phyloP scores from a whole-genome alignment of 2,329 filamentous ascomycete genomes.

The Magnaporthiopsis incrustans region DNA sequence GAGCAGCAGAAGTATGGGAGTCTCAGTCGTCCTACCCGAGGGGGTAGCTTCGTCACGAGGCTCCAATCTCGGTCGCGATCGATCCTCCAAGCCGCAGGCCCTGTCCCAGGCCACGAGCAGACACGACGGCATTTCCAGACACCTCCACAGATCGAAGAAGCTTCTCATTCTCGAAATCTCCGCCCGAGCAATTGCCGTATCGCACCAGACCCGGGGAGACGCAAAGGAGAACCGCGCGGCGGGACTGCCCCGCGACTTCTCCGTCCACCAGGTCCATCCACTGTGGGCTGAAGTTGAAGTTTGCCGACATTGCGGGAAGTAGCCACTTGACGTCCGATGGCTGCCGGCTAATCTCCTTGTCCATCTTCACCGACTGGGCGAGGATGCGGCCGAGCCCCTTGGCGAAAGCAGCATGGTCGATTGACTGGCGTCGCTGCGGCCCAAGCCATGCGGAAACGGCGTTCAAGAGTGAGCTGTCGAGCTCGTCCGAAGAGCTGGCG shows the following conservation, averaged over 20 bases:
- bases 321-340: neutral
- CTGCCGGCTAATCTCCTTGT: conserved; percentile 1
- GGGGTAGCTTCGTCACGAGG: neutral
- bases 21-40: too few relatives aligned
- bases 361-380: neutral
- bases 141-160: neutral
- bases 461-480: too few relatives aligned
- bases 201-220: neutral
- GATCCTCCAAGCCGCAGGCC: neutral
- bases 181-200: neutral
- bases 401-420: too few relatives aligned
- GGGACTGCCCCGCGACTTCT: too few relatives aligned
- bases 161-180: neutral
- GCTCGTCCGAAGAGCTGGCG: too few relatives aligned
- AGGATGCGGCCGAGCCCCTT: neutral
- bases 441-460: too few relatives aligned
- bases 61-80: neutral
- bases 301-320: neutral
- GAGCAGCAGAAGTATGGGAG: neutral
- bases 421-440: too few relatives aligned
- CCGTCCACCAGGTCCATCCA: too few relatives aligned
- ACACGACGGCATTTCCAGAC: neutral
- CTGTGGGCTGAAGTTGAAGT: too few relatives aligned
- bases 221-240: neutral
- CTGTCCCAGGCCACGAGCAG: fast-evolving